These are phyloP conservation scores for Auricularia cornea DNA, from an alignment of 768 basidiomycete genomes.

Conservation along the genomic window DNA sequence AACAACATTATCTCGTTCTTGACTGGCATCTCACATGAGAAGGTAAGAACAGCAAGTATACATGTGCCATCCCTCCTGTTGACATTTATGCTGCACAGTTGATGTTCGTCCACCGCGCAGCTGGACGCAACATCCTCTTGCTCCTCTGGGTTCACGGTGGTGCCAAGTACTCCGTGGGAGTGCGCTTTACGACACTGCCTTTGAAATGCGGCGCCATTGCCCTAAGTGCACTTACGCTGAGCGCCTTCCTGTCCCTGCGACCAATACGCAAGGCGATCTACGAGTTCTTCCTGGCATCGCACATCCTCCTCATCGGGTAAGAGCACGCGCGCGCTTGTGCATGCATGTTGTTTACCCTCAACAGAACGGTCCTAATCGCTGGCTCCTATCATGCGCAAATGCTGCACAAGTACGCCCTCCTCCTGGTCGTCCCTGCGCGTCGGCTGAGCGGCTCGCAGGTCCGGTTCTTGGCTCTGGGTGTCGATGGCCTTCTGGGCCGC, in stretches of 20 bases:
- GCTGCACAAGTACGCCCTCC: no score
- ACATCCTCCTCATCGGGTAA: slow-evolving; percentile 37
- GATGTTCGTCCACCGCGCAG: slow-evolving; percentile 39
- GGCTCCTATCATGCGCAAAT: slow-evolving; percentile 20
- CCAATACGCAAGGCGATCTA: slow-evolving; percentile 39
- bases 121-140: slow-evolving; percentile 38
- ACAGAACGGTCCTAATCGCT: slow-evolving; percentile 25
- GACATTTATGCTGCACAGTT: slow-evolving; percentile 18
- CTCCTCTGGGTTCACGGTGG: slow-evolving; percentile 43
- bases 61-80: no score
- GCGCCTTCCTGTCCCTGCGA: slow-evolving; percentile 39
- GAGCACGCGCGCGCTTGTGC: slow-evolving; percentile 8
- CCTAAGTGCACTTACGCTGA: slow-evolving; percentile 29
- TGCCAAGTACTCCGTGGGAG: slow-evolving; percentile 26
- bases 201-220: slow-evolving; percentile 28
- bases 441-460: slow-evolving; percentile 2
- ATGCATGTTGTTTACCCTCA: neutral
- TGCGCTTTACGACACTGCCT: slow-evolving; percentile 1
- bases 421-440: no score
- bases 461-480: slow-evolving; percentile 38
- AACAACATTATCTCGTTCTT: slow-evolving; percentile 46
- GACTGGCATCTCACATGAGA: slow-evolving; percentile 41
- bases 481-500: slow-evolving; percentile 40
- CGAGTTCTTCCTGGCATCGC: slow-evolving; percentile 44
- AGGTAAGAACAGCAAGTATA: no score